Base-by-base conservation (phyloP, 495 filamentous ascomycete genomes). In the Hapsidospora chrysogenum region DNA sequence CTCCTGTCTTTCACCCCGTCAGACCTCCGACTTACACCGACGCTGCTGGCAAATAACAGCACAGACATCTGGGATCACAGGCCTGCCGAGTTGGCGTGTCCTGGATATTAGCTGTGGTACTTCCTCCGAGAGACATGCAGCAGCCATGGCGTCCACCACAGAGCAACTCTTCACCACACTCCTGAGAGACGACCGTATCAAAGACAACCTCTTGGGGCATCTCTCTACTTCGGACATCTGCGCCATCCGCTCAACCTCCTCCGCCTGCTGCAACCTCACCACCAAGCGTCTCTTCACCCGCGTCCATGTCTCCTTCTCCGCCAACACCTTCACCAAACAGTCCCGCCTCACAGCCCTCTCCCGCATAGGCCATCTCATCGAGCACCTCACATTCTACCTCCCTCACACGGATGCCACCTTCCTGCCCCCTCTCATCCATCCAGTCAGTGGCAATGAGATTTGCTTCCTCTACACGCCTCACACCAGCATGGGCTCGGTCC, bases 401-500 rank as follows among this genome's bases (percentile, higher is more conserved):
- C 64, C 76, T 6, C 81, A 85, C 51, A 69, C 65, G 9, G 49
- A 62, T 29, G 65, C 79, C 38, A 85, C 78, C 34, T 85, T 85
- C 50, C 60, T 86, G 32, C 74, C 79, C 9, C 81, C 81, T 7
- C 60, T 89, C 19, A 61, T 86, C 32, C 71, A 85, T 51, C 74
- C 76, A 2, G 41, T 57, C 29, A 78, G 67, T 5, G 81, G 80
- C n/a, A 68, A 68, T 36, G 77, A 85, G 59, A 66, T 75, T 40
- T 61, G 57, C 46, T 85, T 85, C 52, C 52, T 80, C 28, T 86
- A 86, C 54, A 74, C 66, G 38, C 80, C 80, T 11, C 74, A 79
- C 40, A 66, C 64, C 32, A 59, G 62, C 20, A 51, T 58, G 47
- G 56, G 51, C 14, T 65, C 51, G 28, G 61, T 53, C 31, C 47